phyloP scores from a whole-genome alignment of 495 filamentous ascomycete genomes.

The Penicillium manginii region DNA sequence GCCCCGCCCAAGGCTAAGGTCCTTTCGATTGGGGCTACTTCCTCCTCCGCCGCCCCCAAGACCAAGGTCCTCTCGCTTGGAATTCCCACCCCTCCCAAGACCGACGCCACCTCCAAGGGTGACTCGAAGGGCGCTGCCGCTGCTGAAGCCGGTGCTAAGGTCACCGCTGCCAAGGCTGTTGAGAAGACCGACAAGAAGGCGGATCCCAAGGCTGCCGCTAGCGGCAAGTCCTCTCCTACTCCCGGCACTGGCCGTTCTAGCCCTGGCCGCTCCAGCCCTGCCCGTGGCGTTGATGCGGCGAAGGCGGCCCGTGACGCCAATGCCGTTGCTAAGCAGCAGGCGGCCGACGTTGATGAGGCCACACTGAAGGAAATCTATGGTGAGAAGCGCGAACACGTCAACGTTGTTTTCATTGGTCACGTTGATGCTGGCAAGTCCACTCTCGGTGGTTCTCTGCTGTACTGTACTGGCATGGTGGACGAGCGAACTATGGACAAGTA shows the following conservation, averaged over 20 bases:
- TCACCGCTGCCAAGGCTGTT: slow-evolving; percentile 78
- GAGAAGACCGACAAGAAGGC: slow-evolving; percentile 72
- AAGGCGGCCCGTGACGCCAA: slow-evolving; percentile 72
- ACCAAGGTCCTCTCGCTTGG: slow-evolving; percentile 74
- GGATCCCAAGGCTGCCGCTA: slow-evolving; percentile 48
- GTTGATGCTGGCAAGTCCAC: slow-evolving; percentile 98
- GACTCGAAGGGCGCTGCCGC: slow-evolving; percentile 57
- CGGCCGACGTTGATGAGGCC: slow-evolving; percentile 87
- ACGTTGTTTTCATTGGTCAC: slow-evolving; percentile 97
- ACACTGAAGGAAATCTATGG: slow-evolving; percentile 95
- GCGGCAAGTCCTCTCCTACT: slow-evolving; percentile 74
- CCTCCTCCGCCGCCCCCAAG: slow-evolving; percentile 59
- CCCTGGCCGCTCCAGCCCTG: slow-evolving; percentile 59
- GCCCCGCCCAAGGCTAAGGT: slow-evolving; percentile 43
- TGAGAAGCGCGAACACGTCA: slow-evolving; percentile 87
- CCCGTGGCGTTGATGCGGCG: slow-evolving; percentile 45
- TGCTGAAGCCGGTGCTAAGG: slow-evolving; percentile 63
- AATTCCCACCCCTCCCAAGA: slow-evolving; percentile 49
- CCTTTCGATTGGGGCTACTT: slow-evolving; percentile 39
- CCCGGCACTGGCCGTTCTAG: slow-evolving; percentile 79
- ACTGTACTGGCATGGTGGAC: slow-evolving; percentile 96
- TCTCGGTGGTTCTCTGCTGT: slow-evolving; percentile 88
- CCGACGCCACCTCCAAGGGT: slow-evolving; percentile 49
- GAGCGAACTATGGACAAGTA: slow-evolving; percentile 98
- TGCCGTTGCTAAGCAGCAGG: slow-evolving; percentile 84